Conservation (phyloP, 768 basidiomycete species). For the Lyophyllum semitale region DNA sequence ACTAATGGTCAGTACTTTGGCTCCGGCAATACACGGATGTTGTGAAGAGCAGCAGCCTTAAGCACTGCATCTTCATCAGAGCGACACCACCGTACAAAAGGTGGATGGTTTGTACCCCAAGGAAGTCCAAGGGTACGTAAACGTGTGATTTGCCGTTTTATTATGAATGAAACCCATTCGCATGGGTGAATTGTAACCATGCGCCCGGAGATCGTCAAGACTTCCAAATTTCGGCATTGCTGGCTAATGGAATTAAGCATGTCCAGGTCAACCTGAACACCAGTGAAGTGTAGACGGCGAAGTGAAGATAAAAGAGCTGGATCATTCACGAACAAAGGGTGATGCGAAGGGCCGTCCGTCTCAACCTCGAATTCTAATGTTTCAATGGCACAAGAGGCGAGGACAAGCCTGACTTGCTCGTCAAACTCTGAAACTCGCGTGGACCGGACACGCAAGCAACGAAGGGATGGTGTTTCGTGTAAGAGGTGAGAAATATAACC, state of each 20-base stretch:
- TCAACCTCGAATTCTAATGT: constrained; percentile 45
- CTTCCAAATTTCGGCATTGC: constrained; percentile 38
- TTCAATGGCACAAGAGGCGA: constrained; percentile 42
- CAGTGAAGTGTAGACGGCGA: constrained; percentile 41
- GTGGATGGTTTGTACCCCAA: constrained; percentile 39
- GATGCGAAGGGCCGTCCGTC: constrained; percentile 21
- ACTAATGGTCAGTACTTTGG: neutral
- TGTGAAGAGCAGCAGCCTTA: constrained; percentile 15
- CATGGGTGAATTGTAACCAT: constrained; percentile 32
- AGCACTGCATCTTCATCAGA: constrained; percentile 17
- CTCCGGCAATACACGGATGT: constrained; percentile 19
- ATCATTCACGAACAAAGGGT: constrained; percentile 33
- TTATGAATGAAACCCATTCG: constrained; percentile 45
- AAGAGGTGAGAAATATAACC: constrained; percentile 45
- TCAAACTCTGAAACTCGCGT: constrained; percentile 34
- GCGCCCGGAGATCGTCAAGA: constrained; percentile 43
- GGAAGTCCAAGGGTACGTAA: constrained; percentile 39
- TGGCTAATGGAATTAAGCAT: constrained; percentile 33
- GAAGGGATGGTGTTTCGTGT: constrained; percentile 35
- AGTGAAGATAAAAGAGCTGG: constrained; percentile 26
- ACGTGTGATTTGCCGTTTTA: constrained; percentile 31
- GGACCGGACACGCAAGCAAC: constrained; percentile 37
- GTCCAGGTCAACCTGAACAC: constrained; percentile 39
- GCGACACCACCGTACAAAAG: constrained; percentile 39
- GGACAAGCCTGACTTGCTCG: constrained; percentile 40